Conservation (phyloP, 208 protist species). For the Naegleria lovaniensis region DNA sequence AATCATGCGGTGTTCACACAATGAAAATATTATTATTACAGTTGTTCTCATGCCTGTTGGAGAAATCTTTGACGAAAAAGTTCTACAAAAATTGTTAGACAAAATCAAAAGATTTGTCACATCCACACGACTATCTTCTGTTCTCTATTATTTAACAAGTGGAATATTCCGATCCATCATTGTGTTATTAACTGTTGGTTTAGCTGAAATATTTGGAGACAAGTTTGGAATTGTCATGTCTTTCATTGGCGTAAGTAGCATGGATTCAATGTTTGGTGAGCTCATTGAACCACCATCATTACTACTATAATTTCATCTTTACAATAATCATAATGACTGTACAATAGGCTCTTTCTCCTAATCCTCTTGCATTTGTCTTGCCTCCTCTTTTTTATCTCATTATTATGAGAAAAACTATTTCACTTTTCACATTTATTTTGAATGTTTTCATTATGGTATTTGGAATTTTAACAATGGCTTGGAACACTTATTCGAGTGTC, state of each 20-base stretch:
- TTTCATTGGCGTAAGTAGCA: neutral
- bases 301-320: too few relatives aligned
- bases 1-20: too few relatives aligned
- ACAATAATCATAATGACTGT: too few relatives aligned
- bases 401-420: neutral
- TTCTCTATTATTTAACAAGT: neutral
- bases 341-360: neutral
- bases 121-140: neutral
- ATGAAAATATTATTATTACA: too few relatives aligned
- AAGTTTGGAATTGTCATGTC: slow-evolving; percentile 6
- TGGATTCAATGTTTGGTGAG: too few relatives aligned
- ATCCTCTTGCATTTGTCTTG: neutral
- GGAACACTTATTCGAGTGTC: neutral
- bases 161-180: neutral
- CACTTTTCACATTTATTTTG: neutral
- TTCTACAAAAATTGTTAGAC: neutral
- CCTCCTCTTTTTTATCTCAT: slow-evolving; percentile 22
- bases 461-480: neutral
- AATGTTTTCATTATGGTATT: slow-evolving; percentile 15
- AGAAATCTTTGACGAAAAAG: slow-evolving; percentile 7
- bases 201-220: slow-evolving; percentile 21
- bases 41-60: slow-evolving; percentile 9
- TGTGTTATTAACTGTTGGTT: neutral
- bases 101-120: neutral
- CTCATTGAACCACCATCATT: too few relatives aligned